Base-by-base conservation (phyloP, 2,329 filamentous ascomycete species). In the Trichophyton benhamiae region DNA sequence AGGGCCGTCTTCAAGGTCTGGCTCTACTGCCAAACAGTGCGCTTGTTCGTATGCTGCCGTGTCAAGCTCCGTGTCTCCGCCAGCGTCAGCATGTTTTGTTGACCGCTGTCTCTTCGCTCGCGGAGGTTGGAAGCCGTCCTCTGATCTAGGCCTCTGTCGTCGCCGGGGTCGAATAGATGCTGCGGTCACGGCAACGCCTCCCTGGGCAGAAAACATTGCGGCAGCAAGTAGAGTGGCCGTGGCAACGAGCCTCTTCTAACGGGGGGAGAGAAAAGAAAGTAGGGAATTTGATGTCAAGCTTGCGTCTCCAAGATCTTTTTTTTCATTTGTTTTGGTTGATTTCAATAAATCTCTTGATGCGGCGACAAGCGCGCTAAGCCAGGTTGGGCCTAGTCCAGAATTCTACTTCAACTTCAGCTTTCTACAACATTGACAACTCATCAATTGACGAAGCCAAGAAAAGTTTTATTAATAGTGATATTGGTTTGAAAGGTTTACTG, bases 51-150 rank as follows among this genome's bases (percentile, higher is more conserved):
- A 60, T 7, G 63, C 63, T 36, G 53, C 62, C 42, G 65, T 61
- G 52, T 69, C 62, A 63, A 62, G 36, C 63, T 42, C 41, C 13
- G 65, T 59, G 38, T 64, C 63, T 17, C 22, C 42, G 58, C 20
- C 30, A 17, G 30, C 42, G n/a, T 49, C 59, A 41, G 30, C 22
- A 5, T 49, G 65, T 61, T 53, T 67, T 41, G 69, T 70, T n/a
- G 77, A 78, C 63, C 77, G 72, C 64, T 78, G 76, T 65, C 76
- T 72, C 68, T 79, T 79, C 11, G 77, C 72, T 62, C 72, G 74
- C 17, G 76, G 77, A 58, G 73, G 72, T 48, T 74, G 74, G 61
- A 55, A 33, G 15, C 52, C 52, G 4, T 79, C 77, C 63, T 78
- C 77, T 41, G 75, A 76, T 64, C 72, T 71, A 59, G 72, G 72